These are phyloP conservation scores for Tylopilus sp. DNA, from an alignment of 1,284 basidiomycete species.

Conservation along the genomic window DNA sequence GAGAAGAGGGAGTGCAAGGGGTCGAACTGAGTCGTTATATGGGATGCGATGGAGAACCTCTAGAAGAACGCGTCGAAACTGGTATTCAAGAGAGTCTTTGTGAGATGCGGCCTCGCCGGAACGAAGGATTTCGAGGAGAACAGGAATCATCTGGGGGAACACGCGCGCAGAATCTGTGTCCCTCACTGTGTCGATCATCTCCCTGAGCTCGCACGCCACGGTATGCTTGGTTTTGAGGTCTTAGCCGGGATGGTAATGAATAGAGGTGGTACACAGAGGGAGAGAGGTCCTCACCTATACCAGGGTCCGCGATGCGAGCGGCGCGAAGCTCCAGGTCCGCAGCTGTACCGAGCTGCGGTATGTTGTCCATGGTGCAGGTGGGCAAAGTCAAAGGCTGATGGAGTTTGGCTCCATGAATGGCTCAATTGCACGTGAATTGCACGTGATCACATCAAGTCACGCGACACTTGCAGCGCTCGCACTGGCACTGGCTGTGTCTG, in stretches of 20 bases:
- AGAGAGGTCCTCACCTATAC: conserved; percentile 46
- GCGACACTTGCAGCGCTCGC: too few relatives aligned
- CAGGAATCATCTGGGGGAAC: conserved; percentile 72
- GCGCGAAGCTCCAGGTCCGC: conserved; percentile 67
- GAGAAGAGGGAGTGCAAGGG: conserved; percentile 70
- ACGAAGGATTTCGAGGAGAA: conserved; percentile 75
- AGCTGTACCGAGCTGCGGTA: conserved; percentile 44
- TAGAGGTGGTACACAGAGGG: neutral
- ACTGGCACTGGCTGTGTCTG: too few relatives aligned
- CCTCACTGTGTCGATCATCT: conserved; percentile 80
- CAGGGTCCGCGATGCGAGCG: conserved; percentile 69
- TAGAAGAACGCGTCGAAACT: conserved; percentile 80
- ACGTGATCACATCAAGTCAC: conserved; percentile 28
- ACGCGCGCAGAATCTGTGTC: conserved; percentile 78
- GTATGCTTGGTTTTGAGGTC: conserved; percentile 69
- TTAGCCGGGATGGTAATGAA: conserved; percentile 25
- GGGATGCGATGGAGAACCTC: conserved; percentile 90
- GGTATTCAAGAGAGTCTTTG: conserved; percentile 80
- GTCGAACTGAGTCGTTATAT: conserved; percentile 73
- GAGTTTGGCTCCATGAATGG: conserved; percentile 34
- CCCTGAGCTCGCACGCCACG: conserved; percentile 78
- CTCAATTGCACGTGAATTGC: conserved; percentile 26
- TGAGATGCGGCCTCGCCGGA: conserved; percentile 75
- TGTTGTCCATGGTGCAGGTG: conserved; percentile 39
- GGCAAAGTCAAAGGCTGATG: too few relatives aligned